phyloP scores from a whole-genome alignment of 768 basidiomycete species.

The Amanita muscaria region DNA sequence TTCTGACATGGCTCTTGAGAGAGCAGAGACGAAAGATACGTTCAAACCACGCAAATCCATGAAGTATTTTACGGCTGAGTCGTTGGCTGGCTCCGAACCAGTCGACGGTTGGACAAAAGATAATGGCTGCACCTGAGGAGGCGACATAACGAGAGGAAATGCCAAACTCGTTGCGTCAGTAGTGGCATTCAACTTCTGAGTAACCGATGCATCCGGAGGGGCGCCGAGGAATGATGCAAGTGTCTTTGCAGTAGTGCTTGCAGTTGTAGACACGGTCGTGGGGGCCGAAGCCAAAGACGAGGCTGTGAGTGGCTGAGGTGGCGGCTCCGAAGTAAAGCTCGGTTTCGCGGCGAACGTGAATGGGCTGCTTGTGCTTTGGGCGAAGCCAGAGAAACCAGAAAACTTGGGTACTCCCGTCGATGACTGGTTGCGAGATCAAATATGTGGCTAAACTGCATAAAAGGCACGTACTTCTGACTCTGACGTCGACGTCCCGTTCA shows the following conservation, averaged over 20 bases:
- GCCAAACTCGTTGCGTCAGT: not conserved
- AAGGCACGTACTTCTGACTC: conserved; percentile 14
- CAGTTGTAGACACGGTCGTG: conserved; percentile 19
- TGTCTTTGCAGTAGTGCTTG: conserved; percentile 42
- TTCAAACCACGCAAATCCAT: conserved; percentile 70
- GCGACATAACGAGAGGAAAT: not conserved
- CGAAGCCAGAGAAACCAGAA: conserved; percentile 46
- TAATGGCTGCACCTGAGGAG: conserved; percentile 3
- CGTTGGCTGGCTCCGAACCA: conserved; percentile 23
- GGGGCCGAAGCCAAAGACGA: conserved; percentile 11
- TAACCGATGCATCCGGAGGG: conserved; percentile 9
- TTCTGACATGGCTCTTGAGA: conserved; percentile 49
- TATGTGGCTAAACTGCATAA: conserved; percentile 6
- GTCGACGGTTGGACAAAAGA: too few relatives aligned
- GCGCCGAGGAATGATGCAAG: conserved; percentile 38
- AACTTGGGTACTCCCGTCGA: conserved; percentile 35
- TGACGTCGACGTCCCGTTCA: conserved; percentile 13
- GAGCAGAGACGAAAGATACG: conserved; percentile 48
- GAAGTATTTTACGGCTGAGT: conserved; percentile 45
- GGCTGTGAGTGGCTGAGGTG: conserved; percentile 6
- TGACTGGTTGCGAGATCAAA: conserved; percentile 9
- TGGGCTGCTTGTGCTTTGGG: conserved; percentile 20
- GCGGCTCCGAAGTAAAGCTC: conserved; percentile 10
- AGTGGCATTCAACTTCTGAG: conserved; percentile 4
- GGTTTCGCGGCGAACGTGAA: conserved; percentile 33